These are phyloP conservation scores for Pichia sp. DNA, from an alignment of 1,139 yeast species.

Conservation along the genomic window DNA sequence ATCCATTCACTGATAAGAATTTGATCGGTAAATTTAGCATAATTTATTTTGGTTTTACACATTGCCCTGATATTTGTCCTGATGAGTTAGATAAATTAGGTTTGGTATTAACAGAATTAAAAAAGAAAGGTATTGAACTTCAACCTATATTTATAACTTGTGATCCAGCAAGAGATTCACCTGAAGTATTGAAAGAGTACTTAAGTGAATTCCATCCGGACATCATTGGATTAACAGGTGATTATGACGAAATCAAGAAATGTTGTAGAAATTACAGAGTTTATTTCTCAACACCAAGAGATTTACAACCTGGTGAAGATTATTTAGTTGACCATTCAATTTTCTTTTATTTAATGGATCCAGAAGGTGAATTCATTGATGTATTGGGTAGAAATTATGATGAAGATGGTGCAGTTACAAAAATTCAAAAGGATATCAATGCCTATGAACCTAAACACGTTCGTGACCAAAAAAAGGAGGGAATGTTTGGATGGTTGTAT, in stretches of 20 bases:
- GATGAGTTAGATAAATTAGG: constrained; percentile 93
- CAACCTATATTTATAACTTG: constrained; percentile 92
- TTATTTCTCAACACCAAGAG: constrained; percentile 91
- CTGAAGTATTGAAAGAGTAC: constrained; percentile 73
- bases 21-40: constrained; percentile 72
- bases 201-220: constrained; percentile 82
- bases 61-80: constrained; percentile 98
- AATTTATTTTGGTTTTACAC: constrained; percentile 89
- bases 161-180: constrained; percentile 91
- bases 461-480: constrained; percentile 51
- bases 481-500: constrained; percentile 35
- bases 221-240: constrained; percentile 85
- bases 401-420: constrained; percentile 70
- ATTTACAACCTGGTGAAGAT: constrained; percentile 91
- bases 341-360: constrained; percentile 92
- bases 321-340: constrained; percentile 95
- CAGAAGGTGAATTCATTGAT: constrained; percentile 91
- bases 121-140: constrained; percentile 51
- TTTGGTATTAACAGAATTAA: constrained; percentile 60
- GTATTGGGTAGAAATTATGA: constrained; percentile 89
- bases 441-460: constrained; percentile 68
- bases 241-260: constrained; percentile 74
- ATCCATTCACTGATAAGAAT: constrained; percentile 67
- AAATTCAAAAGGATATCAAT: constrained; percentile 68
- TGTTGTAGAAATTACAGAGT: constrained; percentile 86